phyloP scores from a whole-genome alignment of 2,329 filamentous ascomycete genomes.

The Ceratocystiopsis minuta region DNA sequence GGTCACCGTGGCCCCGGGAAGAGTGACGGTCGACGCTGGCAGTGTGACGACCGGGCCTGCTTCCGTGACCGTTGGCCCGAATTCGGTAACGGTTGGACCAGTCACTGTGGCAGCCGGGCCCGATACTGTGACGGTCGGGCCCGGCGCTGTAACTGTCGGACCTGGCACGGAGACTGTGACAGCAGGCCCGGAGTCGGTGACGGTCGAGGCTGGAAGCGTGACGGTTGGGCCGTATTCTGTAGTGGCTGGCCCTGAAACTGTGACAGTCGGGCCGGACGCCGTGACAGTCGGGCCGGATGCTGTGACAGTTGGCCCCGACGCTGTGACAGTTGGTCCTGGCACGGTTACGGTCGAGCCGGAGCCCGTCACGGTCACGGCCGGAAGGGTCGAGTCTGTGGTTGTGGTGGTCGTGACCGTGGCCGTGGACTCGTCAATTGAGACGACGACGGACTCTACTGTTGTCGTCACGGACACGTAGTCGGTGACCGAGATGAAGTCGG shows the following conservation, averaged over 20 bases:
- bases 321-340: not conserved
- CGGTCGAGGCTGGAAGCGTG: not conserved
- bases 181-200: not conserved
- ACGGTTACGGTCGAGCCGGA: not conserved
- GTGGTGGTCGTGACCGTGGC: no score
- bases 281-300: constrained; percentile 4
- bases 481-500: no score
- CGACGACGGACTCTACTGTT: no score
- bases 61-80: not conserved
- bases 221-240: constrained; percentile 1
- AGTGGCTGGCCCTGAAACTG: no score
- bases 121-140: not conserved
- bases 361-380: constrained; percentile 1
- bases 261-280: constrained; percentile 1
- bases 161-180: not conserved
- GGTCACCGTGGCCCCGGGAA: constrained; percentile 4
- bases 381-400: constrained; percentile 1
- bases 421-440: no score
- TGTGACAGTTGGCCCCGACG: not conserved
- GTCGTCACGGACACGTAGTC: no score
- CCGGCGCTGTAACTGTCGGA: not conserved
- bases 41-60: not conserved
- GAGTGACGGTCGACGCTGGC: not conserved
- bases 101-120: not conserved
- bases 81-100: not conserved